These are phyloP conservation scores for Oidiodendron maius DNA, from an alignment of 495 filamentous ascomycete genomes.

Conservation along the genomic window DNA sequence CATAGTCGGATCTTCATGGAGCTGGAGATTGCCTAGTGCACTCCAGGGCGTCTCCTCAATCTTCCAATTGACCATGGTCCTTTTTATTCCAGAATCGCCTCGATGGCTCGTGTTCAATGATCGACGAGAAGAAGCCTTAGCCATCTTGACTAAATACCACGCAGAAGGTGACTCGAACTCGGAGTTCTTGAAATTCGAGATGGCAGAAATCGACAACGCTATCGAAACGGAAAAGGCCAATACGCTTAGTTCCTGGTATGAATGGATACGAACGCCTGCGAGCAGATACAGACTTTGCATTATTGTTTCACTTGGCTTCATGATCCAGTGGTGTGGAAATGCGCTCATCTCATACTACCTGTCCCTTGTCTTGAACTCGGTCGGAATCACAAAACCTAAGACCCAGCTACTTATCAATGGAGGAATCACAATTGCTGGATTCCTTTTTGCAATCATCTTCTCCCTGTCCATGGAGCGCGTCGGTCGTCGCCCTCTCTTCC, in stretches of 20 bases:
- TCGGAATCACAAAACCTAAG: slow-evolving; percentile 46
- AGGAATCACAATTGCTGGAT: slow-evolving; percentile 34
- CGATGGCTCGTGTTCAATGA: slow-evolving; percentile 65
- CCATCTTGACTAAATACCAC: slow-evolving; percentile 41
- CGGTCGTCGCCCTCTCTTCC: slow-evolving; percentile 53
- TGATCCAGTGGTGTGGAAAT: slow-evolving; percentile 34
- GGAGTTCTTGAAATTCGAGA: slow-evolving; percentile 2
- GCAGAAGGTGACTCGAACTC: slow-evolving; percentile 7
- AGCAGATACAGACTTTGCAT: slow-evolving; percentile 22
- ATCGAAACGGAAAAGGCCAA: slow-evolving; percentile 1
- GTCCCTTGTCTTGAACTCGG: slow-evolving; percentile 19
- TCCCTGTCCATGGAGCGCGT: slow-evolving; percentile 49
- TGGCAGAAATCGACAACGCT: slow-evolving; percentile 4
- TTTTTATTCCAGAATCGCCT: slow-evolving; percentile 69
- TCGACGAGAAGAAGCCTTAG: slow-evolving; percentile 57
- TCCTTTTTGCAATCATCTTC: slow-evolving; percentile 7
- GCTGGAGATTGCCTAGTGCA: slow-evolving; percentile 8
- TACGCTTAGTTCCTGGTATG: neutral
- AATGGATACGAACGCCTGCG: slow-evolving; percentile 5
- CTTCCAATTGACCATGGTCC: slow-evolving; percentile 1
- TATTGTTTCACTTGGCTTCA: slow-evolving; percentile 26
- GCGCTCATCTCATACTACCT: slow-evolving; percentile 34
- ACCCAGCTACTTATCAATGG: slow-evolving; percentile 27
- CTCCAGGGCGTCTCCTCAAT: slow-evolving; percentile 9
- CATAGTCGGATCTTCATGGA: slow-evolving; percentile 5